Conservation (phyloP, 805 yeast species). For the Metschnikowia orientalis region DNA sequence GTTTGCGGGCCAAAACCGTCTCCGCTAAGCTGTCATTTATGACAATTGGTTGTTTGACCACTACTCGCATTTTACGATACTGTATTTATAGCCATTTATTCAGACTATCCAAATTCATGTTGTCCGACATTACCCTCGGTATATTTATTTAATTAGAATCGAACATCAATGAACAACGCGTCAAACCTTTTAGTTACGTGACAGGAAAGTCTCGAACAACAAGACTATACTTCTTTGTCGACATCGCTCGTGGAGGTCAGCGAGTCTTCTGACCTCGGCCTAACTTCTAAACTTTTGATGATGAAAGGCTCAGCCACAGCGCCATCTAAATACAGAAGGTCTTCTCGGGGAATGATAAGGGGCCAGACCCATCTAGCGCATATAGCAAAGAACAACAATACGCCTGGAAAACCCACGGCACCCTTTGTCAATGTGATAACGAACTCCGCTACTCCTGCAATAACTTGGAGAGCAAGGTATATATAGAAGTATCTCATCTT, state of each 20-base stretch:
- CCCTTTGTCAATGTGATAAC: constrained; percentile 83
- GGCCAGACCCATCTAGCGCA: constrained; percentile 62
- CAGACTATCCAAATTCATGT: too few relatives aligned
- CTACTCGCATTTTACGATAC: too few relatives aligned
- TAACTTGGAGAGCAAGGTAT: constrained; percentile 54
- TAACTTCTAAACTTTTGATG: constrained; percentile 38
- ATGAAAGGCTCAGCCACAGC: constrained; percentile 56
- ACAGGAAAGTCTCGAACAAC: too few relatives aligned
- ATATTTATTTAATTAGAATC: too few relatives aligned
- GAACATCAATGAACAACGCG: too few relatives aligned
- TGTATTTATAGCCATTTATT: too few relatives aligned
- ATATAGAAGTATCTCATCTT: constrained; percentile 45
- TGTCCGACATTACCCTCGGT: too few relatives aligned
- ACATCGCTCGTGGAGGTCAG: constrained; percentile 1
- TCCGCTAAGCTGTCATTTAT: too few relatives aligned
- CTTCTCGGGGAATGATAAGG: constrained; percentile 53
- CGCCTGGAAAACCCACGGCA: constrained; percentile 92
- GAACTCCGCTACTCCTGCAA: constrained; percentile 76
- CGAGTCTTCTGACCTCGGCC: constrained; percentile 1
- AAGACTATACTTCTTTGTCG: constrained; percentile 4
- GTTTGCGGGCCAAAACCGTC: too few relatives aligned
- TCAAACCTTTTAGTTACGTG: too few relatives aligned
- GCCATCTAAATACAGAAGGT: constrained; percentile 61
- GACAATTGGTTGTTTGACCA: too few relatives aligned
- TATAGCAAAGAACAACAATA: constrained; percentile 64